Evolutionary conservation across 345 rosid species (phyloP), one percentile per base, ranked within the genome.

Genomic region (Gossypium raimondii): DNA sequence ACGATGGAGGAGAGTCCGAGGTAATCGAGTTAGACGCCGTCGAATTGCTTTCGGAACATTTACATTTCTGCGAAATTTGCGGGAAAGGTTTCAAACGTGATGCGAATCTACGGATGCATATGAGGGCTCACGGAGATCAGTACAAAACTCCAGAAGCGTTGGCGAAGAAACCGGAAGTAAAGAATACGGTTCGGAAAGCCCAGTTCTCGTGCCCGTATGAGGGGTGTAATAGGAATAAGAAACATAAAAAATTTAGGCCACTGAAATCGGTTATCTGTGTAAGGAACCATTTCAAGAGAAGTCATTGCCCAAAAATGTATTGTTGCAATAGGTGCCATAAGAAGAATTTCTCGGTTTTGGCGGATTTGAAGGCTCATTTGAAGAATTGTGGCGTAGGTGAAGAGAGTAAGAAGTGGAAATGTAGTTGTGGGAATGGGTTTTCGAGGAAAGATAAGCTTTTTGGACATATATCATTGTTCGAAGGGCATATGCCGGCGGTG

Each of bases 11-110:
- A 41, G 87, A 82, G n/a, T 81, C 73, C 72, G 87, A 87, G 18
- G 58, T 88, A 16, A 77, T 86, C 70, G 91, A 90, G 82, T 78
- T 85, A 3, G 93, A 90, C 56, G 83, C 91, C 44, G 90, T 86
- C 17, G 92, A 88, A 82, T 63, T 90, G 38, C 79, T 90, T 10
- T 87, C 90, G 2, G 90, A 90, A 76, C 89, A 88, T 63, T 81
- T 82, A 45, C 95, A 90, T 72, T 87, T 87, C 80, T 88, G 95
- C 60, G 90, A 88, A 60, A 75, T 90, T 12, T 90, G 92, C 58
- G 95, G 95, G 12, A 88, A 90, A 75, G 92, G 95, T 29, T 90
- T 90, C 84, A 90, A 86, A 81, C 82, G 92, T 11, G 95, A 90
- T 50, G 93, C 95, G 27, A 90, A 90, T 78, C 66, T 88, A 52